Percentiles rank a stretch among this genome's conserved stretches.
phyloP scores from a whole-genome alignment of 371 early-diverging fungal genomes.

The Syncephalastrum racemosum region DNA sequence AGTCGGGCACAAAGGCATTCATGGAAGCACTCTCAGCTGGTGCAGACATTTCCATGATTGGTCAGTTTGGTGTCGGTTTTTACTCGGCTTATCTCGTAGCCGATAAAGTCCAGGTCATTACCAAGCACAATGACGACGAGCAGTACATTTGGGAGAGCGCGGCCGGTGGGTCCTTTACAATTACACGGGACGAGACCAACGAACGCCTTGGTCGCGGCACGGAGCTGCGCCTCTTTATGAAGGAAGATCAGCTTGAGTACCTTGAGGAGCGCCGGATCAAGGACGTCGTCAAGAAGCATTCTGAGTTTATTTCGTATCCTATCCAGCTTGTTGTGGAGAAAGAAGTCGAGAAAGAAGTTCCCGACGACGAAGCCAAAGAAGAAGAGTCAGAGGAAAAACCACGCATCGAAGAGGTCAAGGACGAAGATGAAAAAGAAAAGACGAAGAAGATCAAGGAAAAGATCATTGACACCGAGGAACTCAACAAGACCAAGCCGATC shows the following conservation, averaged over 20 bases:
- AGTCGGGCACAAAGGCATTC: slow-evolving; percentile 63
- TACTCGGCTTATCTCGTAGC: slow-evolving; percentile 85
- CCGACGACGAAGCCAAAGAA: slow-evolving; percentile 62
- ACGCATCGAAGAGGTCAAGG: slow-evolving; percentile 56
- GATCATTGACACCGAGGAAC: slow-evolving; percentile 45
- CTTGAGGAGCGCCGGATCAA: slow-evolving; percentile 57
- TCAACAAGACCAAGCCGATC: slow-evolving; percentile 78
- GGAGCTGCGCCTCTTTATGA: slow-evolving; percentile 75
- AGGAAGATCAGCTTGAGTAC: slow-evolving; percentile 71
- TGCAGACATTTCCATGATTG: slow-evolving; percentile 72
- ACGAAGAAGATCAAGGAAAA: slow-evolving; percentile 66
- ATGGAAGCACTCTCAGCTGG: slow-evolving; percentile 53
- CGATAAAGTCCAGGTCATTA: slow-evolving; percentile 81
- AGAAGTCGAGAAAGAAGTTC: slow-evolving; percentile 83
- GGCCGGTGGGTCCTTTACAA: slow-evolving; percentile 69
- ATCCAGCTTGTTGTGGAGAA: slow-evolving; percentile 52
- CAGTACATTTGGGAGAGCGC: slow-evolving; percentile 81
- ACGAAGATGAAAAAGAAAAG: slow-evolving; percentile 72
- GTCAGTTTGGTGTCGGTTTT: slow-evolving; percentile 95
- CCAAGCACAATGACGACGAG: slow-evolving; percentile 72
- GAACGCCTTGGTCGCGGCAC: slow-evolving; percentile 74
- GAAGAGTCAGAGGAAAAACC: slow-evolving; percentile 54
- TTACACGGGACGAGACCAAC: slow-evolving; percentile 70
- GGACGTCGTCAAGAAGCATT: slow-evolving; percentile 79
- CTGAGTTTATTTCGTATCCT: slow-evolving; percentile 75